Evolutionary conservation across 176 grass and related monocot genomes (phyloP).

Genomic region (Pontederia crassipes): DNA sequence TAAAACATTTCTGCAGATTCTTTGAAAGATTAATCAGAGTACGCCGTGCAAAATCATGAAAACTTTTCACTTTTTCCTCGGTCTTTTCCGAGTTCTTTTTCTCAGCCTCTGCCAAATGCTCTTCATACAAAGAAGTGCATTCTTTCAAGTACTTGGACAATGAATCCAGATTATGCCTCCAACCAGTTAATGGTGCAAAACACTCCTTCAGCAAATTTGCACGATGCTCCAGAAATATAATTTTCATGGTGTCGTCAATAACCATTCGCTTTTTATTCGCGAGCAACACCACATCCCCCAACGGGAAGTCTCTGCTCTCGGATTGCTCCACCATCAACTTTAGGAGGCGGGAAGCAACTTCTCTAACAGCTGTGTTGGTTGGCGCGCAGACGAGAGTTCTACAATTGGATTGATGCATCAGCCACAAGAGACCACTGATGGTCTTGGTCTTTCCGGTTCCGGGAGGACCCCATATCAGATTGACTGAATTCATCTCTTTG

Average conservation of each 20-base stretch:
- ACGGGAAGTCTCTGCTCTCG: slow-evolving; percentile 20
- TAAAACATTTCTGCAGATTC: slow-evolving; percentile 37
- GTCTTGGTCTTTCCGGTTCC: slow-evolving; percentile 11
- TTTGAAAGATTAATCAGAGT: slow-evolving; percentile 27
- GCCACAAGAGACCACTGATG: slow-evolving; percentile 4
- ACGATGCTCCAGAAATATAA: slow-evolving; percentile 61
- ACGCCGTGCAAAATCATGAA: slow-evolving; percentile 30
- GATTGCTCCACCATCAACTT: slow-evolving; percentile 30
- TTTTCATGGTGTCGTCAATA: slow-evolving; percentile 31
- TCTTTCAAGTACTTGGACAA: slow-evolving; percentile 35
- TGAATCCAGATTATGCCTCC: slow-evolving; percentile 42
- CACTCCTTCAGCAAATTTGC: slow-evolving; percentile 32
- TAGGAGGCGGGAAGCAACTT: slow-evolving; percentile 58
- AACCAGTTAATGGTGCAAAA: slow-evolving; percentile 34
- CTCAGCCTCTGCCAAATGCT: slow-evolving; percentile 11
- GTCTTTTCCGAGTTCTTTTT: background rate
- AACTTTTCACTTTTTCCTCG: background rate
- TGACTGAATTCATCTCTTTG: background rate
- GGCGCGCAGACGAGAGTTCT: slow-evolving; percentile 55
- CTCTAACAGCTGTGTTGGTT: slow-evolving; percentile 79
- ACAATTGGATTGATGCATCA: background rate
- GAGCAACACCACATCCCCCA: slow-evolving; percentile 70
- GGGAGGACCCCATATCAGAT: slow-evolving; percentile 6
- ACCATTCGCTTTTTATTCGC: slow-evolving; percentile 72
- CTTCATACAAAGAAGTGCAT: slow-evolving; percentile 34